Conservation (phyloP, 139 green algal genomes). For the Volvox reticuliferus region DNA sequence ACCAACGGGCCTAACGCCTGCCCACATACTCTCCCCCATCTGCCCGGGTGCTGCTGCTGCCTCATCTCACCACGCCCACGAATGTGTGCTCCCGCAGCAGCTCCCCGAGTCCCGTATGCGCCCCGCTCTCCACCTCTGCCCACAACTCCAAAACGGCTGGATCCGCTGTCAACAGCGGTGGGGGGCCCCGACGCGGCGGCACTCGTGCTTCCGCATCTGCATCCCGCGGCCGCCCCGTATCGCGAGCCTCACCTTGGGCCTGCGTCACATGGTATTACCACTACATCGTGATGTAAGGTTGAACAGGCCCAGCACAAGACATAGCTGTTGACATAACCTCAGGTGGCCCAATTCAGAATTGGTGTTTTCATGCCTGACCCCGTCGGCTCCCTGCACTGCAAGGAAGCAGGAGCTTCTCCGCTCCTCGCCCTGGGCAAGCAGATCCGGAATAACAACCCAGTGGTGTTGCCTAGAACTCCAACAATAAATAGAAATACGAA, state of each 20-base stretch:
- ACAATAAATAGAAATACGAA: neutral
- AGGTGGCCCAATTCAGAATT: too few species aligned
- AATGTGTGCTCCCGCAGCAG: constrained; percentile 79
- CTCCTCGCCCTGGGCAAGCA: too few species aligned
- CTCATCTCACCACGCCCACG: constrained; percentile 82
- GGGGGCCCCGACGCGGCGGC: neutral
- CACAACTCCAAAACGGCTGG: constrained; percentile 66
- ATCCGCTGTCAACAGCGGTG: constrained; percentile 6
- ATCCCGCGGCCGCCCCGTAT: neutral
- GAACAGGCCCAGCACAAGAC: neutral
- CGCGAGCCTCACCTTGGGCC: neutral
- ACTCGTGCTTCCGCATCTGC: neutral
- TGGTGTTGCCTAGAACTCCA: neutral
- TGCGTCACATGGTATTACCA: neutral
- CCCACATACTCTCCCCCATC: too few species aligned
- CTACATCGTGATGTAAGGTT: neutral
- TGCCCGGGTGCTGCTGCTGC: neutral
- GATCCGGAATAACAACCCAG: too few species aligned
- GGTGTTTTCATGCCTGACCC: too few species aligned
- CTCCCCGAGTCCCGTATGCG: constrained; percentile 76
- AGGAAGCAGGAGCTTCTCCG: too few species aligned
- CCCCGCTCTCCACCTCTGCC: constrained; percentile 56
- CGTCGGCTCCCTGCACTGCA: too few species aligned
- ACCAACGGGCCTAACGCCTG: too few species aligned
- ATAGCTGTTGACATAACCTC: neutral